These are phyloP conservation scores for Lactarius vividus DNA, from an alignment of 768 basidiomycete species.

Conservation along the genomic window DNA sequence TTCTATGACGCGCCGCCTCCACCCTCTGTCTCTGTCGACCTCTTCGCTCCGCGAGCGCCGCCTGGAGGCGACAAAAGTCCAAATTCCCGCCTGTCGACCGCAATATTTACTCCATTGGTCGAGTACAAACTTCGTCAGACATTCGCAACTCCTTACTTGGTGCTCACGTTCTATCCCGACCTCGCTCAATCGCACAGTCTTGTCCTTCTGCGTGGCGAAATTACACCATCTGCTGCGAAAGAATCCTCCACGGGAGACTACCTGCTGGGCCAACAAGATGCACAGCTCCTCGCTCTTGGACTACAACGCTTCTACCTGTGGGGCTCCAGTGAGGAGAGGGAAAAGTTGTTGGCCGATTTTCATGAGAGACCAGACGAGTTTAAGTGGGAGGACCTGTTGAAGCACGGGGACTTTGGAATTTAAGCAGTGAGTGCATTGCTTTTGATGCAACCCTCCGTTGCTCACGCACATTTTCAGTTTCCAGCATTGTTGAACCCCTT, in stretches of 20 bases:
- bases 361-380: slow-evolving; percentile 78
- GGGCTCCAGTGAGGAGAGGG: slow-evolving; percentile 44
- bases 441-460: not conserved
- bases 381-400: slow-evolving; percentile 76
- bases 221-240: slow-evolving; percentile 62
- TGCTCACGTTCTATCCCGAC: slow-evolving; percentile 90
- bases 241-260: slow-evolving; percentile 39
- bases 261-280: slow-evolving; percentile 74
- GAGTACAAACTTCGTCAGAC: slow-evolving; percentile 86
- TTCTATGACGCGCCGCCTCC: slow-evolving; percentile 71
- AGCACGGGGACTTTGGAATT: slow-evolving; percentile 36
- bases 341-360: slow-evolving; percentile 61
- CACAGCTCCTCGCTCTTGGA: slow-evolving; percentile 75
- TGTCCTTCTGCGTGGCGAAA: slow-evolving; percentile 88
- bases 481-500: not conserved
- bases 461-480: not conserved
- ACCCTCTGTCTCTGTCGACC: slow-evolving; percentile 44
- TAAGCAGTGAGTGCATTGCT: not conserved
- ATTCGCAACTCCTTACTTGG: slow-evolving; percentile 89
- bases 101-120: slow-evolving; percentile 89
- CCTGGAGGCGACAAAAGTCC: slow-evolving; percentile 30
- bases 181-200: slow-evolving; percentile 73
- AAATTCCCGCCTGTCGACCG: slow-evolving; percentile 62
- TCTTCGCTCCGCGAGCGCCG: slow-evolving; percentile 42
- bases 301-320: slow-evolving; percentile 87